Percentiles rank a stretch among this genome's conserved stretches.
phyloP scores from a whole-genome alignment of 2,329 filamentous ascomycete species.

The Botrytis hyacinthi region DNA sequence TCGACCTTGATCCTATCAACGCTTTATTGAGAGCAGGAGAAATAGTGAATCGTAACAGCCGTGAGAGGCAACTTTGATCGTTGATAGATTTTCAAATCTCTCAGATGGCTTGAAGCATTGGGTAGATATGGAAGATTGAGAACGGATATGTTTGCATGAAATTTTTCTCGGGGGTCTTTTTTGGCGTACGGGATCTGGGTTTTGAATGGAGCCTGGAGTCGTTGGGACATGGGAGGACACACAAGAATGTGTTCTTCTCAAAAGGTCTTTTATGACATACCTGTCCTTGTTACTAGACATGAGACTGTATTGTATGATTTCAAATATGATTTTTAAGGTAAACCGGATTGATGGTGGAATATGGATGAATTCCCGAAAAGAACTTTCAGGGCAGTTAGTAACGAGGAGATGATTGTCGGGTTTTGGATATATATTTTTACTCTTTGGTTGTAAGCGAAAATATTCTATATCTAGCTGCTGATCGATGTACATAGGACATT shows the following conservation, averaged over 20 bases:
- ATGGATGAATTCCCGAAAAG: neutral
- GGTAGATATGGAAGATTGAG: neutral
- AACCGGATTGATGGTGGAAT: neutral
- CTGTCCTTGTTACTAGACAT: slow-evolving; percentile 18
- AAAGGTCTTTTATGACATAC: slow-evolving; percentile 1
- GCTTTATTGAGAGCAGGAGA: slow-evolving; percentile 58
- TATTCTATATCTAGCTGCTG: neutral
- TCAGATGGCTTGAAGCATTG: neutral
- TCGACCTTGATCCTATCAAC: slow-evolving; percentile 55
- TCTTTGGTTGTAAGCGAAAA: neutral
- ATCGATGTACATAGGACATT: slow-evolving; percentile 12
- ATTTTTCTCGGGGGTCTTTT: slow-evolving; percentile 13
- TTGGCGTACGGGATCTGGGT: slow-evolving; percentile 16
- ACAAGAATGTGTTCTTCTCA: slow-evolving; percentile 5
- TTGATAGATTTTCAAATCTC: neutral
- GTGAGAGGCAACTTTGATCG: slow-evolving; percentile 18
- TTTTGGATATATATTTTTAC: neutral
- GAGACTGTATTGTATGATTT: slow-evolving; percentile 17
- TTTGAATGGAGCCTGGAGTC: slow-evolving; percentile 21
- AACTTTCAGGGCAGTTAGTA: neutral
- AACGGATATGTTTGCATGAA: slow-evolving; percentile 1
- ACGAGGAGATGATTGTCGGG: neutral
- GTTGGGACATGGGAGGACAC: slow-evolving; percentile 14
- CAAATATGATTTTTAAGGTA: slow-evolving; percentile 17
- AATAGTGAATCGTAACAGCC: slow-evolving; percentile 50